Conservation (phyloP, 306 rosid genomes). For the Trichosanthes cucumerina region DNA sequence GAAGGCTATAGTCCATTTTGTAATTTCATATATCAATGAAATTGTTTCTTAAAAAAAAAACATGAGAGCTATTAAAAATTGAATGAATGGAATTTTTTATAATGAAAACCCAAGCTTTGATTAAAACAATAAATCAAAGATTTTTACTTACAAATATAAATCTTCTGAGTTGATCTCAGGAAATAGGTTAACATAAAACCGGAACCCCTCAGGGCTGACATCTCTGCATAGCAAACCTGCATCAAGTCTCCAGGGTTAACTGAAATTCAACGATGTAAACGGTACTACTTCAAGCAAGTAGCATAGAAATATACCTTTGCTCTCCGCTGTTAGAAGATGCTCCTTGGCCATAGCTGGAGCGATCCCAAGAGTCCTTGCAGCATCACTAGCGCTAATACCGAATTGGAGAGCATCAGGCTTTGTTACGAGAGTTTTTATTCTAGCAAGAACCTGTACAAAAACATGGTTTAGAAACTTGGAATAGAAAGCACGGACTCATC, state of each 20-base stretch:
- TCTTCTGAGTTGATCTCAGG: conserved; percentile 48
- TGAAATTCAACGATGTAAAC: background rate
- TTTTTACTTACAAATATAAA: conserved; percentile 54
- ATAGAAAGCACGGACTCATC: background rate
- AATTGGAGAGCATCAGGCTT: conserved; percentile 68
- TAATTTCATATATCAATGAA: too few relatives aligned
- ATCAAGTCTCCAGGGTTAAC: conserved; percentile 20
- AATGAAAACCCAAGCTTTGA: too few relatives aligned
- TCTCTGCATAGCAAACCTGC: conserved; percentile 93
- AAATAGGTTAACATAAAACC: conserved; percentile 71
- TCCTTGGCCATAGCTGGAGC: conserved; percentile 99
- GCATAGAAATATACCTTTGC: conserved; percentile 43
- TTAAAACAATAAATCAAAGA: conserved; percentile 2
- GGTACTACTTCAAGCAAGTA: background rate
- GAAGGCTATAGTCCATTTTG: too few relatives aligned
- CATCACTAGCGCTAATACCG: conserved; percentile 91
- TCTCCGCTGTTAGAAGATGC: conserved; percentile 90
- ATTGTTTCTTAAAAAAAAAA: too few relatives aligned
- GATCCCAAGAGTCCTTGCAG: conserved; percentile 80
- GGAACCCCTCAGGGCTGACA: conserved; percentile 83
- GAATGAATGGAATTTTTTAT: background rate
- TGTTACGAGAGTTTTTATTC: conserved; percentile 57
- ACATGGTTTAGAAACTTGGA: background rate
- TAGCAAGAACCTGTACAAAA: conserved; percentile 50
- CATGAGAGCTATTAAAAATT: background rate